Base-by-base conservation (phyloP, 257 asterid genomes). In the Solanum neorickii region DNA sequence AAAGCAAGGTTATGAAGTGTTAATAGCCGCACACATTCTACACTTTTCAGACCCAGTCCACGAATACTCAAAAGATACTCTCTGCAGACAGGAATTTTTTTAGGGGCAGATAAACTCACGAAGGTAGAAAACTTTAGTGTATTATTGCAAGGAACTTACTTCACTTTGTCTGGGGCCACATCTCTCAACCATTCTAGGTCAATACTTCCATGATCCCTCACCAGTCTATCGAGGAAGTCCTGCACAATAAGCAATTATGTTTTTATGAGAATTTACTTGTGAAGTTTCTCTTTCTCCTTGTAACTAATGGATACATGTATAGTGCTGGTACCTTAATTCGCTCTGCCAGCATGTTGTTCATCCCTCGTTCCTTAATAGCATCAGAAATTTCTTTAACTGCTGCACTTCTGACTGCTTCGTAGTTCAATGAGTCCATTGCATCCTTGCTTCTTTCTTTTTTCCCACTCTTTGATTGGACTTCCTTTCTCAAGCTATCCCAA, bases 161-260 rank as follows among this genome's bases (percentile, higher is more conserved):
- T 95, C 86, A 92, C 95, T 91, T 90, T 92, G 88, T 94, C 98
- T 60, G 98, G 94, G 31, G 92, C 92, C 87, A 94, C 96, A 87
- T 94, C 94, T 91, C 98, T 92, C 87, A 97, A 88, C 99, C 99
- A 97, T 94, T 97, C 99, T 29, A 97, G 95, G 92, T 97, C 98
- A 33, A 93, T 87, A 82, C 92, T 92, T 88, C 90, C 98, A 88
- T 97, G 99, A 39, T 97, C 99, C 82, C 86, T 86, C 65, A 94
- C 98, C 85, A 97, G 41, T 42, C 98, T 94, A 83, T 95, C 85
- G 56, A 97, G 98, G 83, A 97, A 97, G 87, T 89, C 97, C 99
- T 97, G 96, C 93, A 91, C 80, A 91, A 90, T 87, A 87, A 78
- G 90, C 86, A 84, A 73, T 18, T 65, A 88, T 35, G 33, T 80